These are phyloP conservation scores for Phaeotremella fagi DNA, from an alignment of 768 basidiomycete genomes.

Conservation along the genomic window DNA sequence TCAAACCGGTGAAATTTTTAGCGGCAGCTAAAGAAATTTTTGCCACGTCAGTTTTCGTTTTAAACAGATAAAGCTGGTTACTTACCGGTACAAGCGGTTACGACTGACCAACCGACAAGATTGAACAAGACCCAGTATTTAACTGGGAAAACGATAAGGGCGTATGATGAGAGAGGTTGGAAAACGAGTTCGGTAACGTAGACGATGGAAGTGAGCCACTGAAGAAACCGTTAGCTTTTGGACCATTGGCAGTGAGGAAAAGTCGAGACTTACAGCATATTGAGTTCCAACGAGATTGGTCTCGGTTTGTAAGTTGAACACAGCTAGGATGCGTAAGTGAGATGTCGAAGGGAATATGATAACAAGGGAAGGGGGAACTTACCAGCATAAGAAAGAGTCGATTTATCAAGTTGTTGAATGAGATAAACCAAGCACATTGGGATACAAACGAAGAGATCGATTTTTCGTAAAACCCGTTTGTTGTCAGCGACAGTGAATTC, in stretches of 20 bases:
- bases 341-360: conserved; percentile 35
- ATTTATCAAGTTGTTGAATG: conserved; percentile 35
- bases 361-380: not conserved
- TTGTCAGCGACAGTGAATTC: not conserved
- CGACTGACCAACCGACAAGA: conserved; percentile 4
- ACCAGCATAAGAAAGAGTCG: conserved; percentile 51
- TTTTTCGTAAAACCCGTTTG: not conserved
- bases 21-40: not conserved
- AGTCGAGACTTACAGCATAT: too few species aligned
- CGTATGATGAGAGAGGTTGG: conserved; percentile 3
- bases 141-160: conserved; percentile 6
- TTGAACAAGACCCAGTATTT: conserved; percentile 21
- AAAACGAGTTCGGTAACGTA: conserved; percentile 3
- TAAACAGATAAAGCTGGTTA: not conserved
- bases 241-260: too few species aligned
- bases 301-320: conserved; percentile 35
- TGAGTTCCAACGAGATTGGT: conserved; percentile 50
- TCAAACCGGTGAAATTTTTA: not conserved
- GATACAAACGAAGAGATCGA: not conserved
- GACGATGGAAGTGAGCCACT: conserved; percentile 2
- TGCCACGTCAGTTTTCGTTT: not conserved
- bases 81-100: not conserved
- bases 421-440: not conserved
- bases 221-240: too few species aligned
- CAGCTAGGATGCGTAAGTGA: conserved; percentile 50